A percentile compares a stretch with the other conserved stretches of the same genome.
Conservation (phyloP, 129 eudicot genomes). For the Flaveria robusta region DNA sequence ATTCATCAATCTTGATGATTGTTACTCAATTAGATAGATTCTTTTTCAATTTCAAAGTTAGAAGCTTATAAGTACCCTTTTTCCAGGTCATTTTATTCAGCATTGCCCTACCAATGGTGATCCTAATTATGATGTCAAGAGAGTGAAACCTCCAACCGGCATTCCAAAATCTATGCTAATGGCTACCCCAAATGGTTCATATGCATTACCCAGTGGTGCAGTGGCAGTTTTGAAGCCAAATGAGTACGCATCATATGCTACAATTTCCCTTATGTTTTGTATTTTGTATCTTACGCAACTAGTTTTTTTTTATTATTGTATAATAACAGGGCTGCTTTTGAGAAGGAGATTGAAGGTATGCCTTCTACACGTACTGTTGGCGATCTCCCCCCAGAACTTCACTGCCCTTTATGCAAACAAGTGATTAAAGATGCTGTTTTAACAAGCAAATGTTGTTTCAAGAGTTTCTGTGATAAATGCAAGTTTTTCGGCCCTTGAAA, state of each 20-base stretch:
- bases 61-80: not conserved
- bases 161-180: conserved; percentile 96
- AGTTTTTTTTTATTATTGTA: not conserved
- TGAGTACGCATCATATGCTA: conserved; percentile 51
- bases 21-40: not conserved
- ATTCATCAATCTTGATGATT: conserved; percentile 23
- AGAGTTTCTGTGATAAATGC: conserved; percentile 94
- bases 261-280: not conserved
- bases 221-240: conserved; percentile 88
- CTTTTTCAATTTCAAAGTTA: not conserved
- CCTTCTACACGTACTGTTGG: conserved; percentile 87
- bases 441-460: conserved; percentile 95
- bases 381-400: conserved; percentile 91
- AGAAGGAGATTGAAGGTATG: conserved; percentile 94
- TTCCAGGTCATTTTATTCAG: conserved; percentile 91
- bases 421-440: conserved; percentile 98
- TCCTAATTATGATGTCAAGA: conserved; percentile 77
- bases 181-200: conserved; percentile 93
- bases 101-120: conserved; percentile 99
- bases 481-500: conserved; percentile 34
- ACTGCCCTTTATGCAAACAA: conserved; percentile 83
- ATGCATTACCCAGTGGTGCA: conserved; percentile 92
- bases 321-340: conserved; percentile 89
- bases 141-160: conserved; percentile 95
- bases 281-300: no score